These are phyloP conservation scores for Nicotiana otophora DNA, from an alignment of 257 asterid species.

Conservation along the genomic window DNA sequence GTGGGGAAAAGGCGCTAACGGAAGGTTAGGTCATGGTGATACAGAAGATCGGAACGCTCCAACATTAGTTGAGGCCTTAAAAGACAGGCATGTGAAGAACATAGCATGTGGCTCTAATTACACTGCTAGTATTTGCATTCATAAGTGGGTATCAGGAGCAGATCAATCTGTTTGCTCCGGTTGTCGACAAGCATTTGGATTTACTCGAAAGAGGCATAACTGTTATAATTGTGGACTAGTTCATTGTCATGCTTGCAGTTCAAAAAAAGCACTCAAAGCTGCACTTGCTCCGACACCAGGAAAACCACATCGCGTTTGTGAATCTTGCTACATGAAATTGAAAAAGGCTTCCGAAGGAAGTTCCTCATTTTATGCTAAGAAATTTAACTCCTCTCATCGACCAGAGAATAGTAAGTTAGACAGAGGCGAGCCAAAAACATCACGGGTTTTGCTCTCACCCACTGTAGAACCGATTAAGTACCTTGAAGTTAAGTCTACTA, in stretches of 20 bases:
- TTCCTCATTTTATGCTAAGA: conserved; percentile 29
- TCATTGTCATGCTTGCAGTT: conserved; percentile 88
- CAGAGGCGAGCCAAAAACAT: conserved; percentile 38
- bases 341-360: conserved; percentile 61
- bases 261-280: conserved; percentile 77
- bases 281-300: conserved; percentile 94
- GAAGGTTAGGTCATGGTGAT: conserved; percentile 91
- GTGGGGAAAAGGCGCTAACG: conserved; percentile 90
- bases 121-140: conserved; percentile 77
- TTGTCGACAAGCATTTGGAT: conserved; percentile 85
- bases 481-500: conserved; percentile 64
- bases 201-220: conserved; percentile 77
- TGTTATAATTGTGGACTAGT: conserved; percentile 89
- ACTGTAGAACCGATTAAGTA: conserved; percentile 74
- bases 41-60: conserved; percentile 61
- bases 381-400: conserved; percentile 39
- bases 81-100: conserved; percentile 73
- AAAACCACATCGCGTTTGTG: conserved; percentile 93
- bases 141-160: conserved; percentile 86
- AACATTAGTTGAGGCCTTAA: conserved; percentile 67
- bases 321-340: conserved; percentile 61
- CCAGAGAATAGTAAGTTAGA: conserved; percentile 45
- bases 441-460: conserved; percentile 64
- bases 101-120: conserved; percentile 82
- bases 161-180: conserved; percentile 87